Evolutionary conservation across 345 rosid genomes (phyloP), one percentile per base, ranked within the genome.

Genomic region (Aethionema arabicum): DNA sequence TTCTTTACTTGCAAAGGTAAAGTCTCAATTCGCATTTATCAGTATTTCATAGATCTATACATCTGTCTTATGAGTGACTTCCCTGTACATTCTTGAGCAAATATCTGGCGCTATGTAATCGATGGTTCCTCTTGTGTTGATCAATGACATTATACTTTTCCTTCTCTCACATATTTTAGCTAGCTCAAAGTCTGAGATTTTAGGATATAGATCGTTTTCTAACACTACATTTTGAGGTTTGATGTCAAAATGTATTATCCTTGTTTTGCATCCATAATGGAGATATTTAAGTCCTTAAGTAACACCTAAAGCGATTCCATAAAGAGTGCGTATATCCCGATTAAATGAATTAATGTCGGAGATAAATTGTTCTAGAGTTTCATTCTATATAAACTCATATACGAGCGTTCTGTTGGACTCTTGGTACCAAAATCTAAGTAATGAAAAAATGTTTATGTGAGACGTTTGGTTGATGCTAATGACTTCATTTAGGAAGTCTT

Each of bases 181-280:
- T 5, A 79, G 83, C 2, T 80, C 80, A 3, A 79, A 79, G 36
- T 79, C 83, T 0, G 74, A 65, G 4, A 76, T 74, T 7, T 79
- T 76, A 0, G 80, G 83, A 30, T 7, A 14, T 5, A 79, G 71
- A 6, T 67, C 12, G 5, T 63, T 44, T 13, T 79, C 71, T 6
- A 76, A 59, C 4, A 79, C 59, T 40, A 79, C 74, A 27, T 76
- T 79, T 6, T 79, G 80, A 41, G 80, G 80, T 10, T 80, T 77
- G 8, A 74, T 77, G 44, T 77, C 77, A 7, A 77, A 72, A 27
- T 80, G 81, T 37, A 80, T 21, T 15, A 77, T 80, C 51, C 77
- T 72, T 3, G 70, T 69, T 44, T 59, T 80, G 51, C 84, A 80
- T 31, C 81, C 81, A 1, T 55, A 6, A 35, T 77, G 84, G 3